These are phyloP conservation scores for Phytophthora macrochlamydospora DNA, from an alignment of 352 stramenopile species.

Conservation along the genomic window DNA sequence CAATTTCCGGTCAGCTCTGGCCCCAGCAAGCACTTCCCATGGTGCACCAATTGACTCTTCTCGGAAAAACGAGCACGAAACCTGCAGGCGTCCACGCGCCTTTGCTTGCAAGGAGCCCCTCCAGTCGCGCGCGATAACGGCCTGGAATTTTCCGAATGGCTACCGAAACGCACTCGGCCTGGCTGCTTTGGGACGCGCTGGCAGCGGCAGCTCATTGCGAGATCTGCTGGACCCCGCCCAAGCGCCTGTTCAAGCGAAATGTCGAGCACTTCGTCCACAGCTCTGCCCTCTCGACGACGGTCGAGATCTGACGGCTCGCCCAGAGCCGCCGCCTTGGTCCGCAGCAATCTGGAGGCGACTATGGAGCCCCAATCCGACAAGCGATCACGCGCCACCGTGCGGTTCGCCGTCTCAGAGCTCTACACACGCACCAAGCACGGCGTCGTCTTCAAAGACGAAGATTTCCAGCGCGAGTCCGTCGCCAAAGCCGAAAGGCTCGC, in stretches of 20 bases:
- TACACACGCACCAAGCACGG: conserved; percentile 32
- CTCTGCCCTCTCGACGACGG: conserved; percentile 14
- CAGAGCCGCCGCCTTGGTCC: conserved; percentile 10
- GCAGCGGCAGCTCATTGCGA: conserved; percentile 22
- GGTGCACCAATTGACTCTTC: not conserved
- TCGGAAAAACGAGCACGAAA: too few species aligned
- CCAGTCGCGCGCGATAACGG: not conserved
- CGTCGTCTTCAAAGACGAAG: conserved; percentile 35
- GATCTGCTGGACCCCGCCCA: conserved; percentile 16
- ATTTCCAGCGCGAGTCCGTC: conserved; percentile 31
- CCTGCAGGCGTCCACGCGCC: not conserved
- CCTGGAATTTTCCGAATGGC: not conserved
- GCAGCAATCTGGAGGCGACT: not conserved
- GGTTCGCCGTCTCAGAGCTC: conserved; percentile 24
- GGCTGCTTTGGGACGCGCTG: conserved; percentile 8
- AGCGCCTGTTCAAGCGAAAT: conserved; percentile 5
- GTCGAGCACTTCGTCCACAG: not conserved
- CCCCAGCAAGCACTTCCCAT: not conserved
- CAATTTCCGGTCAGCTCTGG: not conserved
- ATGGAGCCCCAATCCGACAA: not conserved
- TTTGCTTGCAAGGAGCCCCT: not conserved
- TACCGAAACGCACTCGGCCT: conserved; percentile 11
- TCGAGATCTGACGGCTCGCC: conserved; percentile 29
- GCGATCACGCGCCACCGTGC: not conserved
- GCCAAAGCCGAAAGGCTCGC: conserved; percentile 33